Percentiles rank a stretch among this genome's conserved stretches.
Evolutionary conservation across 2,329 filamentous ascomycete species (phyloP).

Genomic region (Penicillium palitans): DNA sequence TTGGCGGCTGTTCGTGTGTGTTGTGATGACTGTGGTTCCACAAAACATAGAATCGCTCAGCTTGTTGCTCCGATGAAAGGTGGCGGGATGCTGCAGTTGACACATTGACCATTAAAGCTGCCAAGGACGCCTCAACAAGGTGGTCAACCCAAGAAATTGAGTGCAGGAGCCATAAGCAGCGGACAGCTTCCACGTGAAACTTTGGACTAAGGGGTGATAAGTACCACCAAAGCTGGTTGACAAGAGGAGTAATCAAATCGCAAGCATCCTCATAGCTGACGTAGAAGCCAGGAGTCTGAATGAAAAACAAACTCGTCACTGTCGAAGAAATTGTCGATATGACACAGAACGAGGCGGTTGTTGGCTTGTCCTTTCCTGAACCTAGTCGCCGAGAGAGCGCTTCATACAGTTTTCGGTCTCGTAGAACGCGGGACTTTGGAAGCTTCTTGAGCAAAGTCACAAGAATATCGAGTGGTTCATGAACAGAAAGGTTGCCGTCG

Average conservation of each 20-base stretch:
- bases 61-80: constrained; percentile 36
- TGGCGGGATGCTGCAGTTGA: constrained; percentile 26
- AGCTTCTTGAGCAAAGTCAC: constrained; percentile 49
- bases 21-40: constrained; percentile 47
- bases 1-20: constrained; percentile 38
- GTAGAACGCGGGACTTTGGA: constrained; percentile 38
- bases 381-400: constrained; percentile 34
- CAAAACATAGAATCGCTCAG: constrained; percentile 43
- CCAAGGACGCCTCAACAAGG: constrained; percentile 77
- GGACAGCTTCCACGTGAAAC: constrained; percentile 90
- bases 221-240: constrained; percentile 74
- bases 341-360: constrained; percentile 36
- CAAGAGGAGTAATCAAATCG: constrained; percentile 65
- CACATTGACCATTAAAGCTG: constrained; percentile 64
- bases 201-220: constrained; percentile 82
- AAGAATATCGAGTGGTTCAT: constrained; percentile 61
- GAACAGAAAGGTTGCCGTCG: constrained; percentile 47
- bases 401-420: constrained; percentile 37
- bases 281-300: constrained; percentile 38
- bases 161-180: constrained; percentile 83
- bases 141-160: constrained; percentile 66
- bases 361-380: constrained; percentile 23
- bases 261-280: constrained; percentile 52
- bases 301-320: constrained; percentile 41
- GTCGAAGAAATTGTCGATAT: constrained; percentile 53